Base-by-base conservation (phyloP, 1,284 basidiomycete genomes). In the Malassezia nana region DNA sequence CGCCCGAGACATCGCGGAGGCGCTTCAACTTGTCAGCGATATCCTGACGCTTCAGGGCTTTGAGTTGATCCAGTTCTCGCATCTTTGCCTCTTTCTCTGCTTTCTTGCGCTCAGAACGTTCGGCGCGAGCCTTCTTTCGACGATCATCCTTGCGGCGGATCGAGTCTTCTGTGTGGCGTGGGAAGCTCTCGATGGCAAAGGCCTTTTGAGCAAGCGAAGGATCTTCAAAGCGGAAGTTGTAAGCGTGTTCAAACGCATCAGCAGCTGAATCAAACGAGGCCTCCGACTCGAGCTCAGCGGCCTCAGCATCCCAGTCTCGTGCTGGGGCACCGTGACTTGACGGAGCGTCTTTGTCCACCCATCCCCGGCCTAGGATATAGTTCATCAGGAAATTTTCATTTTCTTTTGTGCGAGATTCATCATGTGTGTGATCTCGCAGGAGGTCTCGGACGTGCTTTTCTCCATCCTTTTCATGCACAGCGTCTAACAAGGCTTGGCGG, bases 351-450 rank as follows among this genome's bases (percentile, higher is more conserved):
- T 61, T 59, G 33, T 74, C 71, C 41, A 72, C 59, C 71, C 71
- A 74, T 32, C 71, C 69, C 1, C 68, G 66, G 47, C 72, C 71
- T 39, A 72, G 64, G 16, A 74, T 65, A 53, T 71, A 74, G 55
- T 65, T 70, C 78, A 91, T 81, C 48, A 98, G 77, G 71, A 98
- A 98, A 58, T 90, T 84, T 58, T 86, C 84, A 67, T 87, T 85
- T 8, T 77, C 83, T 80, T 59, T 81, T 77, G 69, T 81, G 7
- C 29, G 29, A 0, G 20, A 10, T 16, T 39, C 28, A 16, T 42
- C 54, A 16, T 43, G 33, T 6, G 53, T 24, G 18, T 44, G 41
- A 42, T 56, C 54, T 1, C 45, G 42, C 18, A 56, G 30, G 5
- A 51, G 38, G 9, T 35, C 18, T 8, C 54, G 54, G 5, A 56